phyloP scores from a whole-genome alignment of 441 rosid species.

The Kokia cookei region DNA sequence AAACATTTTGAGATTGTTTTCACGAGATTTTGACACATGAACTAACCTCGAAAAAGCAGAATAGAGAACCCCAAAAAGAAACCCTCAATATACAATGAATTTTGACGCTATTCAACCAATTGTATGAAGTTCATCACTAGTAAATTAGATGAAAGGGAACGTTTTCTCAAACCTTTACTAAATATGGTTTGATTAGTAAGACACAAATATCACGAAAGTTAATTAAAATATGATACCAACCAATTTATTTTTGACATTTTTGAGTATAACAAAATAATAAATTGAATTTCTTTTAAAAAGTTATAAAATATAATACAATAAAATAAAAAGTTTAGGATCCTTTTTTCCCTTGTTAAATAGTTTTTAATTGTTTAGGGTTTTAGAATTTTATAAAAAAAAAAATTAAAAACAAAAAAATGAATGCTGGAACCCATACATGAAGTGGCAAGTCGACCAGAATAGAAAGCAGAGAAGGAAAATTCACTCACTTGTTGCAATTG shows the following conservation, averaged over 20 bases:
- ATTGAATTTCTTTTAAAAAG: too few species aligned
- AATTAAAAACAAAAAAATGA: neutral
- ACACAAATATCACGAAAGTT: too few species aligned
- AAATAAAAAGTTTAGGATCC: too few species aligned
- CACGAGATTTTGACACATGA: neutral
- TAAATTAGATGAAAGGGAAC: neutral
- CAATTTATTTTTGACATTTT: too few species aligned
- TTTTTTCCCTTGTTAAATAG: too few species aligned
- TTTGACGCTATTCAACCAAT: neutral
- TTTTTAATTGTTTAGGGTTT: too few species aligned
- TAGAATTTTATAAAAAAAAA: neutral
- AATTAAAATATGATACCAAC: too few species aligned
- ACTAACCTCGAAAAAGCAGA: neutral
- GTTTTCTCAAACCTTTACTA: too few species aligned
- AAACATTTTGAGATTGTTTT: neutral
- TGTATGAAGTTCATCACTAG: neutral
- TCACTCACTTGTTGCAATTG: conserved; percentile 59
- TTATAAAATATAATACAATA: too few species aligned
- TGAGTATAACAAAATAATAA: too few species aligned
- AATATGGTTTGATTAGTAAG: too few species aligned
- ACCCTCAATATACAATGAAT: neutral
- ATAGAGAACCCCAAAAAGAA: neutral
- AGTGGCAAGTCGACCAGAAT: neutral
- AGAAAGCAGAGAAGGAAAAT: neutral
- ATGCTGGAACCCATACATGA: too few species aligned